Conservation (phyloP, 2,329 filamentous ascomycete species). For the Coleophoma cylindrospora region DNA sequence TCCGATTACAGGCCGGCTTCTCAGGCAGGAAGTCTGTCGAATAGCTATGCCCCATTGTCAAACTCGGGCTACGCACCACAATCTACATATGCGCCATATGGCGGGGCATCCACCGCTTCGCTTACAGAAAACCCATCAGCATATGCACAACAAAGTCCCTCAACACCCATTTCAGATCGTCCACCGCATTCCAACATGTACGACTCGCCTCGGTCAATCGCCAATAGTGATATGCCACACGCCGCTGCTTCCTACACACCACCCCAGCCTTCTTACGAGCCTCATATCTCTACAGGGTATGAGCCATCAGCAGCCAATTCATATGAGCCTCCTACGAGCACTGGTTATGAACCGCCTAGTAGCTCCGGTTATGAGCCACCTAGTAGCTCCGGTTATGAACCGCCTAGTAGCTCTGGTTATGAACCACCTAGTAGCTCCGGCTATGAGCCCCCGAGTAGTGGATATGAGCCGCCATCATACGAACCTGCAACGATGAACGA, state of each 20-base stretch:
- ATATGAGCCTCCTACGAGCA: slow-evolving; percentile 26
- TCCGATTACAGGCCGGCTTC: slow-evolving; percentile 30
- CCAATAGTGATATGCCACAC: slow-evolving; percentile 10
- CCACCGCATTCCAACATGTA: slow-evolving; percentile 10
- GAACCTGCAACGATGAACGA: slow-evolving; percentile 44
- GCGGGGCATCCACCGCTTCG: not conserved
- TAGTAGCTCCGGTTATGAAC: slow-evolving; percentile 22
- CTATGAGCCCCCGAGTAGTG: slow-evolving; percentile 26
- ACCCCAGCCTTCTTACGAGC: slow-evolving; percentile 7
- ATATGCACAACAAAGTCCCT: slow-evolving; percentile 8
- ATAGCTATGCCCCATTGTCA: slow-evolving; percentile 16
- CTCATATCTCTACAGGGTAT: slow-evolving; percentile 38
- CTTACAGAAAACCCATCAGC: slow-evolving; percentile 6
- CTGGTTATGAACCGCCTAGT: slow-evolving; percentile 17
- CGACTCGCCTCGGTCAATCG: slow-evolving; percentile 15
- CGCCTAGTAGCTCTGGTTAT: slow-evolving; percentile 20
- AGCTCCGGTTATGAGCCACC: slow-evolving; percentile 19
- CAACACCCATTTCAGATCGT: slow-evolving; percentile 12
- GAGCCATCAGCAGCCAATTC: slow-evolving; percentile 47
- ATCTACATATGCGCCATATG: slow-evolving; percentile 8
- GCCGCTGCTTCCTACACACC: no score
- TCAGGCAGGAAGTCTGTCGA: slow-evolving; percentile 25
- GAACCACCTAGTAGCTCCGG: slow-evolving; percentile 11
- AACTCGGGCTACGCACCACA: slow-evolving; percentile 12
- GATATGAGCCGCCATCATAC: slow-evolving; percentile 59